Base-by-base conservation (phyloP, 2,329 filamentous ascomycete genomes). In the Phialophora expanda region DNA sequence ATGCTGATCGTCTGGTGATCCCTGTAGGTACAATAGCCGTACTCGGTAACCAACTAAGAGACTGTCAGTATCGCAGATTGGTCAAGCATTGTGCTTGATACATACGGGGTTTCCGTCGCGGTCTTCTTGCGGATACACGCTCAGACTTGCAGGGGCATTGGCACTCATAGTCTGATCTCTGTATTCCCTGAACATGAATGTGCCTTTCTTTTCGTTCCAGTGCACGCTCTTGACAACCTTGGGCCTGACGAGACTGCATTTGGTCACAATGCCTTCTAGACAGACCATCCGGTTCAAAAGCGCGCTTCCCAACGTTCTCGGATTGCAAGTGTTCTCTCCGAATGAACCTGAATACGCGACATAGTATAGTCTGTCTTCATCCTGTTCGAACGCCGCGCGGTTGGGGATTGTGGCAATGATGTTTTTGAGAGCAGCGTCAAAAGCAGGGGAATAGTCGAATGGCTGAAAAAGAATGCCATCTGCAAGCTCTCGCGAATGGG, bases 201-300 rank as follows among this genome's bases (percentile, higher is more conserved):
- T 90, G 70, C 92, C 86, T 77, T 92, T 93, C 70, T 81, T 87
- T 79, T 97, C 93, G 74, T 92, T 96, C 80, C 93, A 98, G 78
- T 99, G 95, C 61, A 99, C 93, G 79, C 95, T 98, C 81, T 96
- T 96, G 68, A 98, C 89, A n/a, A 99, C 88, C 80, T 99, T 99
- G 11, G 95, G 95, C 64, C 96, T 87, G 69, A 99, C 96, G 22
- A 99, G 84, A 26, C 93, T 97, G 80, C 92, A 96, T 78, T 95
- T 91, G 41, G 95, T 99, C 50, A 99, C 95, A 74, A 99, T 99
- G 55, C 95, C 95, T 79, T 99, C 95, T 59, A 99, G 85, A 3
- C 93, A 97, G 14, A 99, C 91, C 93, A 99, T 97, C 75, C 91
- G 89, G 78, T 99, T 99, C 64, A 99, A 86, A 74, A 96, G 91